phyloP scores from a whole-genome alignment of 139 green algal genomes.

The Volvox africanus region DNA sequence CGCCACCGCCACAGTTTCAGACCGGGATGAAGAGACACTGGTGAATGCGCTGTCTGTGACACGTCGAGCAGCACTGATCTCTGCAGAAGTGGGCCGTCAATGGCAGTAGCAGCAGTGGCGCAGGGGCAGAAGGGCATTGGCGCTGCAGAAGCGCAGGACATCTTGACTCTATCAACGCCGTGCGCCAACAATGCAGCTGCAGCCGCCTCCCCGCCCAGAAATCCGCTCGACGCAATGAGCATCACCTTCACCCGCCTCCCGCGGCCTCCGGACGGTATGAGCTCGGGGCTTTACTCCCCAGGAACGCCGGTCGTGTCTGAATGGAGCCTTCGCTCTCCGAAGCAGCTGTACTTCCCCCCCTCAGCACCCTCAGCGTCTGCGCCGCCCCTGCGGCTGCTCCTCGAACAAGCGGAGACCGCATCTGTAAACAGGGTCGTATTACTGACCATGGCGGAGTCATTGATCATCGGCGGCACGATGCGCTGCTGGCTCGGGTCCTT shows the following conservation, averaged over 20 bases:
- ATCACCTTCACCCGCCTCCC: too few species aligned
- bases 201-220: not conserved
- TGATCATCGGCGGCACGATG: not conserved
- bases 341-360: conserved; percentile 25
- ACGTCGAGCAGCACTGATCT: too few species aligned
- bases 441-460: too few species aligned
- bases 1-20: too few species aligned
- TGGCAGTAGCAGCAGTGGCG: not conserved
- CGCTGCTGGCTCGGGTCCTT: not conserved
- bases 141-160: not conserved
- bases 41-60: too few species aligned
- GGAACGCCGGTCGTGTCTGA: not conserved
- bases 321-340: not conserved
- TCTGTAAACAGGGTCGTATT: not conserved
- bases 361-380: conserved; percentile 7
- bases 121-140: not conserved
- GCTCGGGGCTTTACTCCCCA: too few species aligned
- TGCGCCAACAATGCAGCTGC: not conserved
- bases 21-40: too few species aligned
- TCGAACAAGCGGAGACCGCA: not conserved
- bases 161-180: not conserved
- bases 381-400: not conserved
- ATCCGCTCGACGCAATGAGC: not conserved
- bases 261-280: too few species aligned
- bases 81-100: not conserved